phyloP scores from a whole-genome alignment of 495 filamentous ascomycete genomes.

The Penicillium odoratum region DNA sequence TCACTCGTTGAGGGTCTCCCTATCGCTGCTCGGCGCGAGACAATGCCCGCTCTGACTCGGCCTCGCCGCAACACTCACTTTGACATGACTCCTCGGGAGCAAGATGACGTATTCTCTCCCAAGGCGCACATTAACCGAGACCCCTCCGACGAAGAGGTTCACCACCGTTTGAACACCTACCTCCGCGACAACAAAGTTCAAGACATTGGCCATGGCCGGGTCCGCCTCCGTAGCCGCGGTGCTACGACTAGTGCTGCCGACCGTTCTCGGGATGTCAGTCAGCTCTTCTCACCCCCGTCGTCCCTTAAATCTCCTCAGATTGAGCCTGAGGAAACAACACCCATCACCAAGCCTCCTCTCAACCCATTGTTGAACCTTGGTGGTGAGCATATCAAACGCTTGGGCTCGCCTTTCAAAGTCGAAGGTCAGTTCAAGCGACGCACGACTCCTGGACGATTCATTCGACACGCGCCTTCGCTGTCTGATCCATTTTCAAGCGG shows the following conservation, averaged over 20 bases:
- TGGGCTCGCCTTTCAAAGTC: slow-evolving; percentile 54
- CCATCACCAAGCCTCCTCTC: slow-evolving; percentile 27
- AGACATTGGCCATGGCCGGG: slow-evolving; percentile 45
- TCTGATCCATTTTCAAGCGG: slow-evolving; percentile 44
- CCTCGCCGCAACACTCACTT: slow-evolving; percentile 51
- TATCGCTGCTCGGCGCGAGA: slow-evolving; percentile 36
- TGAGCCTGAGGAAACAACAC: slow-evolving; percentile 30
- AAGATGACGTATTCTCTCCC: slow-evolving; percentile 51
- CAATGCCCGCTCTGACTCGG: slow-evolving; percentile 47
- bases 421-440: slow-evolving; percentile 32
- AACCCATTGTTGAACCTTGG: slow-evolving; percentile 33
- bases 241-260: slow-evolving; percentile 46
- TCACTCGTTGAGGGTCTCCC: slow-evolving; percentile 33
- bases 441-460: slow-evolving; percentile 26
- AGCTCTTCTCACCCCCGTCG: slow-evolving; percentile 51
- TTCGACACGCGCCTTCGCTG: slow-evolving; percentile 41
- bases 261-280: slow-evolving; percentile 39
- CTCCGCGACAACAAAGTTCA: slow-evolving; percentile 45
- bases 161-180: slow-evolving; percentile 51
- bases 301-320: slow-evolving; percentile 36
- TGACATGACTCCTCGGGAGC: slow-evolving; percentile 46
- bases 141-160: slow-evolving; percentile 43
- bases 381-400: slow-evolving; percentile 44
- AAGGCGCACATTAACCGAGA: slow-evolving; percentile 48
- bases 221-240: slow-evolving; percentile 52